Conservation (phyloP, 495 filamentous ascomycete genomes). For the Penicillium pancosmium region DNA sequence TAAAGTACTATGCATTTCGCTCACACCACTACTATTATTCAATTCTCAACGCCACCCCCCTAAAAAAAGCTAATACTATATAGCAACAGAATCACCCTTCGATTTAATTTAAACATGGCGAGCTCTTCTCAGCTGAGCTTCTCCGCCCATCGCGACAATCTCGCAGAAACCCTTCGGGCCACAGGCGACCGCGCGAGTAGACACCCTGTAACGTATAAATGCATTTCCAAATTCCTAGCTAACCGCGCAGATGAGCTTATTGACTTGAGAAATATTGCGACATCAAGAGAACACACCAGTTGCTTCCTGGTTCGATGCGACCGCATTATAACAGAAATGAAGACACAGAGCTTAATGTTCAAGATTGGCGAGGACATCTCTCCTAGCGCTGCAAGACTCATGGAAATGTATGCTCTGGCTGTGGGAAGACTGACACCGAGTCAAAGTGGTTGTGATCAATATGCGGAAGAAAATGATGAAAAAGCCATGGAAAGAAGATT, state of each 20-base stretch:
- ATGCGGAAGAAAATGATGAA: not conserved
- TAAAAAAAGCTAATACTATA: too few species aligned
- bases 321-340: not conserved
- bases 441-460: not conserved
- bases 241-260: not conserved
- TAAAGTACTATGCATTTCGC: not conserved
- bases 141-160: not conserved
- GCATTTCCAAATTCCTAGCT: not conserved
- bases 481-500: not conserved
- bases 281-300: not conserved
- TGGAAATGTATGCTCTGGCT: not conserved
- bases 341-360: not conserved
- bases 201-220: not conserved
- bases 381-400: not conserved
- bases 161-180: not conserved
- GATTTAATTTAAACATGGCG: not conserved
- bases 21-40: too few species aligned
- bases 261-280: not conserved
- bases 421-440: not conserved
- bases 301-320: not conserved
- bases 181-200: not conserved
- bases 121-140: not conserved
- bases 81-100: too few species aligned
- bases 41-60: too few species aligned
- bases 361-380: not conserved